phyloP scores from a whole-genome alignment of 139 green algal species.

The Raphidocelis subcapitata region DNA sequence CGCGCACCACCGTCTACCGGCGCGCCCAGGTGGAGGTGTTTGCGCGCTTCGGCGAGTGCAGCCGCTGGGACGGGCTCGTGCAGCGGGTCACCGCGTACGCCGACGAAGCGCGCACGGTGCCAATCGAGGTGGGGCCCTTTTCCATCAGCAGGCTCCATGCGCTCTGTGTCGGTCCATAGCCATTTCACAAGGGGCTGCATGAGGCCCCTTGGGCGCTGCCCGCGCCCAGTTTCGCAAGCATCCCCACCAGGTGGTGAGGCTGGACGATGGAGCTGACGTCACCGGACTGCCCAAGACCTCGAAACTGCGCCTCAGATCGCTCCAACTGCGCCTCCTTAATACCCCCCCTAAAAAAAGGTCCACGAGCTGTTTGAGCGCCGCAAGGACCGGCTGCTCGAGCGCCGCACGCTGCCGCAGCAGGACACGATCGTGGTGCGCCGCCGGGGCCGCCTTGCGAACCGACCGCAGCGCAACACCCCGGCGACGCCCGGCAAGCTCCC shows the following conservation, averaged over 20 bases:
- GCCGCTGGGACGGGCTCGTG: slow-evolving; percentile 79
- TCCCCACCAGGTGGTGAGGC: too few relatives aligned
- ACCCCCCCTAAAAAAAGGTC: too few relatives aligned
- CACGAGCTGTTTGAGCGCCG: slow-evolving; percentile 61
- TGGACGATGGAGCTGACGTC: too few relatives aligned
- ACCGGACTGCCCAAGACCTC: too few relatives aligned
- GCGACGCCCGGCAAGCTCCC: too few relatives aligned
- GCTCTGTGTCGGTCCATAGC: not conserved
- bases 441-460: too few relatives aligned
- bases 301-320: too few relatives aligned
- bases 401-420: slow-evolving; percentile 50
- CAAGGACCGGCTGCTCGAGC: slow-evolving; percentile 72
- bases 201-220: too few relatives aligned
- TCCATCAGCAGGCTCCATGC: not conserved
- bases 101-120: slow-evolving; percentile 53
- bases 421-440: slow-evolving; percentile 28
- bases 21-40: slow-evolving; percentile 72
- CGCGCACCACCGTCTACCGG: slow-evolving; percentile 41
- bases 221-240: too few relatives aligned
- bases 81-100: slow-evolving; percentile 64
- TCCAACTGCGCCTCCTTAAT: too few relatives aligned
- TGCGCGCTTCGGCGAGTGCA: slow-evolving; percentile 78
- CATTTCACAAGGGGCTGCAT: not conserved
- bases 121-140: slow-evolving; percentile 28
- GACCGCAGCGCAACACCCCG: too few relatives aligned